Conservation (phyloP, 2,329 filamentous ascomycete genomes). For the Aspergillus phoenicis region DNA sequence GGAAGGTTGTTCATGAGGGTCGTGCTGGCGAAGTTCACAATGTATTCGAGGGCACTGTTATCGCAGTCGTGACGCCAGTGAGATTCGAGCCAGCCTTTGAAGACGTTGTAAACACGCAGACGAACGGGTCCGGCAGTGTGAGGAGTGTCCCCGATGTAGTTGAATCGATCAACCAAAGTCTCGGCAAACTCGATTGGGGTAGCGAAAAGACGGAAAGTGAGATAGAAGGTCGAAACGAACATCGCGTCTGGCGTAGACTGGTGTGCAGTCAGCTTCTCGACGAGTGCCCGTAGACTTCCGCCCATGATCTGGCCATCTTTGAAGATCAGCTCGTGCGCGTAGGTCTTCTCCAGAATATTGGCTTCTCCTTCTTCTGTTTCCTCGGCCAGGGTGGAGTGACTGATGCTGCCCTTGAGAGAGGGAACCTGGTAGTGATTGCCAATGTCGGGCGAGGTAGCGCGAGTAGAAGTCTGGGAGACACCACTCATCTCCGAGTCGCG, state of each 20-base stretch:
- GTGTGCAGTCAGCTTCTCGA: conserved; percentile 92
- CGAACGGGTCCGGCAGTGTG: conserved; percentile 78
- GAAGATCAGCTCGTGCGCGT: conserved; percentile 87
- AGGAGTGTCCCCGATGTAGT: conserved; percentile 80
- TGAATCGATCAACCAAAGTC: conserved; percentile 84
- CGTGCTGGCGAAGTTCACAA: conserved; percentile 76
- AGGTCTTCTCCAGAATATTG: conserved; percentile 87
- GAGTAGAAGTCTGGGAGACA: conserved; percentile 78
- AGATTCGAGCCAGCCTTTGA: conserved; percentile 96
- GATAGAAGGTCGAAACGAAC: conserved; percentile 92
- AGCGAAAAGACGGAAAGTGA: conserved; percentile 93
- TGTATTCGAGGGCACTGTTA: conserved; percentile 71
- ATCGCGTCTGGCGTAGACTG: conserved; percentile 88
- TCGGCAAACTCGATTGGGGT: conserved; percentile 77
- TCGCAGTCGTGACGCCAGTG: conserved; percentile 89
- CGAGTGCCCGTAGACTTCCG: conserved; percentile 82
- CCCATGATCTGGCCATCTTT: conserved; percentile 95
- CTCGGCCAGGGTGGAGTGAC: conserved; percentile 67
- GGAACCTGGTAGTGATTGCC: conserved; percentile 58
- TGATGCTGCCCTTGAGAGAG: conserved; percentile 70
- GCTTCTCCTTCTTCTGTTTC: conserved; percentile 79
- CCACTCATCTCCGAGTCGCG: conserved; percentile 80
- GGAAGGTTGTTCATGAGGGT: conserved; percentile 71
- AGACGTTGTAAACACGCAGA: conserved; percentile 89
- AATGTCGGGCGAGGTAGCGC: conserved; percentile 82